Conservation (phyloP, 305 asterid genomes). For the Rubia peregrina region DNA sequence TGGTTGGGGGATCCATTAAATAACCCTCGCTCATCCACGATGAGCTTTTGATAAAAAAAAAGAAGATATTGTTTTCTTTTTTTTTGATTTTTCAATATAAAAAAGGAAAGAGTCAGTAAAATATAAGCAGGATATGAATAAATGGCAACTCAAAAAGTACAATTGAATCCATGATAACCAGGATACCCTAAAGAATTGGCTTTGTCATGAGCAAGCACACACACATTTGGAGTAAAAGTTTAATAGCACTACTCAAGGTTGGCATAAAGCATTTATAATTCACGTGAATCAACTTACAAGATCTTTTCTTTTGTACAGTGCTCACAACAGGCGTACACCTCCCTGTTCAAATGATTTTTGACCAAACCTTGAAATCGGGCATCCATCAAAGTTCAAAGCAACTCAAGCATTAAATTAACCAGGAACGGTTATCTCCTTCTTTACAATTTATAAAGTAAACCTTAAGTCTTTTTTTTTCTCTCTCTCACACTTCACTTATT, state of each 20-base stretch:
- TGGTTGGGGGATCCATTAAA: no score
- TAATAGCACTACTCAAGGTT: not conserved
- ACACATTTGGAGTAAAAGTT: not conserved
- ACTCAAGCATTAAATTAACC: not conserved
- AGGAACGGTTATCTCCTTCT: not conserved
- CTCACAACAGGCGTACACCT: conserved; percentile 2
- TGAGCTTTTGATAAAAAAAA: no score
- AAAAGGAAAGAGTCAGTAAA: no score
- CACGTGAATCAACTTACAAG: not conserved
- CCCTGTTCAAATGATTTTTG: not conserved
- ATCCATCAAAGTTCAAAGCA: not conserved
- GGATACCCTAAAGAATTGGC: not conserved
- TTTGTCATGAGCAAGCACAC: not conserved
- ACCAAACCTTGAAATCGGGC: not conserved
- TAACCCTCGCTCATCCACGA: no score
- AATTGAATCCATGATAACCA: no score
- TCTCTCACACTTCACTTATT: not conserved
- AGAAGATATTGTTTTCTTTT: no score
- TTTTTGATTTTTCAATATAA: no score
- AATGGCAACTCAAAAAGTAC: not conserved
- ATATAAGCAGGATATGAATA: no score
- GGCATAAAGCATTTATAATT: not conserved
- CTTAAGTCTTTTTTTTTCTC: no score
- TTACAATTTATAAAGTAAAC: not conserved
- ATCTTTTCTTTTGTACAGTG: not conserved